Evolutionary conservation across 208 protist genomes (phyloP), one percentile per base, ranked within the genome.

Genomic region (Wallacemonas rigidus): DNA sequence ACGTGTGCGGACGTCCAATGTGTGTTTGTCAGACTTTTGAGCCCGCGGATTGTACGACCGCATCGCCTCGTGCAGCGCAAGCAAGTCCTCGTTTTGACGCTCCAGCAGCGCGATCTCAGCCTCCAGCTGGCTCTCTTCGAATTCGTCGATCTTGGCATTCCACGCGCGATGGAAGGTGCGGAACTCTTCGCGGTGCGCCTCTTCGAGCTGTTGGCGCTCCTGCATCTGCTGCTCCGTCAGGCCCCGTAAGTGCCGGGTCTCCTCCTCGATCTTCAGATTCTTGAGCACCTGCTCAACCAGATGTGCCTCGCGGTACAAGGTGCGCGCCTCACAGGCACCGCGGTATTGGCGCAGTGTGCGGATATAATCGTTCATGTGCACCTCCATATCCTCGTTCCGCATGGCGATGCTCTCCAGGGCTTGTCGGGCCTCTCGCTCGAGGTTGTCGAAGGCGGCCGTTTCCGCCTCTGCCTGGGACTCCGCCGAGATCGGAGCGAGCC

Each of bases 251-350:
- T 96, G 87, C 14, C 89, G 80, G 26, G 84, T 94, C 81, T 98
- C 95, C 77, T 96, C 91, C 71, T 98, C 90, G 8, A 97, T 82
- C 3, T 90, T 83, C 54, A 97, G 79, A 72, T 96, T 85, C 36
- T 89, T 78, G 71, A 98, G 77, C 12, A 97, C 90, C 75, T 95
- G 91, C 75, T 98, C 92, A 35, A 97, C 91, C 8, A 98, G 81
- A 67, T 97, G 89, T 9, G 95, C 95, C 79, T 97, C 93, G n/a
- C 89, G 86, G 76, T 98, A 98, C 63, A 94, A 86, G 35, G 85
- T 82, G 3, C 93, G 91, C 38, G 69, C 70, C 78, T 96, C 75
- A 76, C 95, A 98, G 12, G 78, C 88, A 57, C 81, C 61, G 9
- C 92, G 86, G 85, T 98, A 96, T 6, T 86, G 73, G 39, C 82